Base-by-base conservation (phyloP, 2,329 filamentous ascomycete genomes). In the Purpureocillium lavendulum region DNA sequence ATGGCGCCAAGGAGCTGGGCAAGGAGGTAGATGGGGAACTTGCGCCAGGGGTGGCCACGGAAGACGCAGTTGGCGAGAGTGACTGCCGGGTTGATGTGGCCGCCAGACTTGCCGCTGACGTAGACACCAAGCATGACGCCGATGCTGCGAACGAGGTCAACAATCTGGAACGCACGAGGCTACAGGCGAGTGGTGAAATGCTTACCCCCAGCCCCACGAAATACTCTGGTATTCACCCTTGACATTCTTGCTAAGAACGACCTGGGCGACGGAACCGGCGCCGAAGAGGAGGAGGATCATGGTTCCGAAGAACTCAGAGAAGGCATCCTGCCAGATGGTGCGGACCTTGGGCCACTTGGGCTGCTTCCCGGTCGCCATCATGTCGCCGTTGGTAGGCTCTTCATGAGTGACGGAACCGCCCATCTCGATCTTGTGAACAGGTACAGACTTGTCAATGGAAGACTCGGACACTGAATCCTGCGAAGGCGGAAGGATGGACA, bases 121-220 rank as follows among this genome's bases (percentile, higher is more conserved):
- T 85, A 85, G 31, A 84, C 73, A 4, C 80, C 80, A 3, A 84
- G 66, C 77, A 84, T 83, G 45, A 82, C 76, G 10, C 75, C 80
- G 15, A 84, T 62, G 28, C 78, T 69, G 11, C 2, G 13, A 18
- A 13, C 17, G 3, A 4, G 12, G 35, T 36, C 14, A 39, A 30
- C 17, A 28, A 4, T 15, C 12, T 26, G 18, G 28, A 30, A 2
- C n/a, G 5, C 11, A 14, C 14, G 21, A 13, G 15, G 11, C 14
- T 30, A 24, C 4, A 11, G 14, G 4, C 17, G 16, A 43, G 42
- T 26, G 42, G 43, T 31, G n/a, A 21, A 3, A 14, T 28, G 30
- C 66, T 62, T 56, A 70, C 64, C 66, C 67, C 66, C 66, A 71
- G 29, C 66, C 66, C 65, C 67, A 70, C 4, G 64, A 66, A 40